These are phyloP conservation scores for Komagataea norvegica DNA, from an alignment of 1,139 yeast genomes.

Conservation along the genomic window DNA sequence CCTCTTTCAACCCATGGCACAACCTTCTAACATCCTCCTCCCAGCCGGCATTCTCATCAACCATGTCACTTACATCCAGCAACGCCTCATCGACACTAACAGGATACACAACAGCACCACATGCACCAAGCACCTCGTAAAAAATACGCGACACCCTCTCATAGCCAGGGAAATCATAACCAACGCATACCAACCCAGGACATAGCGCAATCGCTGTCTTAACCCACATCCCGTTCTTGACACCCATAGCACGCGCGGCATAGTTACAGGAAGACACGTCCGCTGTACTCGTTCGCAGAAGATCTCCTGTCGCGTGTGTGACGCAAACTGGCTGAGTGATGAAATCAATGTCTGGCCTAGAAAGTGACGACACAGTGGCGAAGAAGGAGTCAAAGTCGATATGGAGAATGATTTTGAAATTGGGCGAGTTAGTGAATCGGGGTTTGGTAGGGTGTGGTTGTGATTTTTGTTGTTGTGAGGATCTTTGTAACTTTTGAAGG, in stretches of 20 bases:
- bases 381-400: conserved; percentile 93
- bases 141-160: conserved; percentile 54
- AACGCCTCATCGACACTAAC: conserved; percentile 91
- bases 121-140: conserved; percentile 39
- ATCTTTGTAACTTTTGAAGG: conserved; percentile 20
- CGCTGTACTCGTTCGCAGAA: conserved; percentile 39
- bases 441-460: neutral
- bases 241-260: conserved; percentile 69
- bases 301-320: conserved; percentile 62
- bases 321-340: conserved; percentile 70
- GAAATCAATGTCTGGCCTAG: conserved; percentile 51
- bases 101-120: conserved; percentile 63
- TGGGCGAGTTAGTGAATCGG: conserved; percentile 4
- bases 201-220: conserved; percentile 57
- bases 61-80: conserved; percentile 53
- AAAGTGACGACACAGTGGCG: conserved; percentile 74
- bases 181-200: conserved; percentile 57
- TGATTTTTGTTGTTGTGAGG: too few species aligned
- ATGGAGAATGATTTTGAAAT: conserved; percentile 51
- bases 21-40: conserved; percentile 18
- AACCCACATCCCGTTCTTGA: conserved; percentile 89
- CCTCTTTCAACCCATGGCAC: conserved; percentile 35
- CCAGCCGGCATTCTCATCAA: conserved; percentile 12
- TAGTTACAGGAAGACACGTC: conserved; percentile 95
- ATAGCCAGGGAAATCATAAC: conserved; percentile 72